Evolutionary conservation across 73 alveolate genomes (phyloP).

Genomic region (Paramecium caudatum): DNA sequence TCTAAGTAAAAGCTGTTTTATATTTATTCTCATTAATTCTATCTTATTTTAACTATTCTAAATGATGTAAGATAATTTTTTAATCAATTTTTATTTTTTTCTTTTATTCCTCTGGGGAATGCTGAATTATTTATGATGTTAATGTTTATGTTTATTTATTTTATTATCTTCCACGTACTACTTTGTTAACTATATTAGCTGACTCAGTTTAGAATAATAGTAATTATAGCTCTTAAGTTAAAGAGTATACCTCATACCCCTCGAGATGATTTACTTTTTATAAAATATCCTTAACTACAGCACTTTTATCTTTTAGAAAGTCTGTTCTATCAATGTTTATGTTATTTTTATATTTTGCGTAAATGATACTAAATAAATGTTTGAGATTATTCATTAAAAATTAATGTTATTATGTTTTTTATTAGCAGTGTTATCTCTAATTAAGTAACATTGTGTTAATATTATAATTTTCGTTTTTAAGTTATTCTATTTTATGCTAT

Average conservation of each 20-base stretch:
- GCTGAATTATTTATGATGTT: too few species aligned
- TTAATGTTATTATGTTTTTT: background rate
- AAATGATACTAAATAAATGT: background rate
- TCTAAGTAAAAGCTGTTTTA: background rate
- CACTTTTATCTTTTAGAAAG: background rate
- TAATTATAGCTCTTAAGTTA: background rate
- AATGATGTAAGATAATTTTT: background rate
- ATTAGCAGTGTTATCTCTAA: background rate
- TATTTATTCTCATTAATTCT: background rate
- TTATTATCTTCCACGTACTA: background rate
- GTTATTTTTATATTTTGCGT: background rate
- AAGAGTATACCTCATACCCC: background rate
- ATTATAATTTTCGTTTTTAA: conserved; percentile 5
- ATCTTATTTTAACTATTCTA: background rate
- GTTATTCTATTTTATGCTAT: background rate
- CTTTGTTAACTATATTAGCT: background rate
- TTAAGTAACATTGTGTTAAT: background rate
- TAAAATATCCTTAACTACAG: background rate
- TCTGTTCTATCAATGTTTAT: background rate
- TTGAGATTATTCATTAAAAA: background rate
- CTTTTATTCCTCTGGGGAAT: background rate
- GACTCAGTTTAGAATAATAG: background rate
- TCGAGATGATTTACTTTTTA: background rate
- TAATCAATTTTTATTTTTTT: background rate
- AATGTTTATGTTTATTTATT: conserved; percentile 16